Evolutionary conservation across 208 protist genomes (phyloP), one percentile per base, ranked within the genome.

Genomic region (Trypanosoma conorhini): DNA sequence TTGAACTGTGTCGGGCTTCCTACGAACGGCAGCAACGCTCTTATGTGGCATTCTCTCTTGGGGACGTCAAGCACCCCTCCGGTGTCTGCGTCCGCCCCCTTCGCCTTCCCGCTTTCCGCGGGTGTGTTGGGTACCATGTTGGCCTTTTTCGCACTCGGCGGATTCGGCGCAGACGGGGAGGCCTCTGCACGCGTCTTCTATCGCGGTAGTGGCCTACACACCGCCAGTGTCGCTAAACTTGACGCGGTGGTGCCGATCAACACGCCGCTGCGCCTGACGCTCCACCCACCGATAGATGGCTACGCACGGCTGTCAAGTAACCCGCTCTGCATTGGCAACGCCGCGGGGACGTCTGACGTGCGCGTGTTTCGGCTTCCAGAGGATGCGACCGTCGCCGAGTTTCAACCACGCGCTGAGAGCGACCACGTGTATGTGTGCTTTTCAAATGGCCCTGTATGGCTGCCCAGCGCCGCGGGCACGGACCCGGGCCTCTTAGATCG

Each of bases 391-490:
- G 46, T 62, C 5, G 62, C 62, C 2, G 55, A 42, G 7, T 69
- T 75, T 61, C 0, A 48, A 5, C 70, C 55, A 28, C 56, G 3
- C 5, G 61, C 10, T 35, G 54, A 50, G 21, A 46, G 17, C 21
- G 22, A 5, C 5, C 31, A 64, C 52, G 70, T 75, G 13, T 75
- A 64, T 51, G 62, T 75, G 4, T 75, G 70, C 48, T 64, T 75
- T 44, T 61, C 70, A 15, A 67, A 64, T 21, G 12, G 3, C 12
- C 48, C 55, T 55, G 44, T 75, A 24, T 22, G n/a, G 22, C 38
- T 75, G 2, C 56, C 52, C 13, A 62, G 26, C 28, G 31, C 33
- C 4, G 9, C 8, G 13, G 44, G 13, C 26, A 42, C 5, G 50
- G 30, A 17, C 19, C 12, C 38, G 8, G 38, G 12, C 38, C 38